Evolutionary conservation across 345 rosid genomes (phyloP).

Genomic region (Euclidium syriacum): DNA sequence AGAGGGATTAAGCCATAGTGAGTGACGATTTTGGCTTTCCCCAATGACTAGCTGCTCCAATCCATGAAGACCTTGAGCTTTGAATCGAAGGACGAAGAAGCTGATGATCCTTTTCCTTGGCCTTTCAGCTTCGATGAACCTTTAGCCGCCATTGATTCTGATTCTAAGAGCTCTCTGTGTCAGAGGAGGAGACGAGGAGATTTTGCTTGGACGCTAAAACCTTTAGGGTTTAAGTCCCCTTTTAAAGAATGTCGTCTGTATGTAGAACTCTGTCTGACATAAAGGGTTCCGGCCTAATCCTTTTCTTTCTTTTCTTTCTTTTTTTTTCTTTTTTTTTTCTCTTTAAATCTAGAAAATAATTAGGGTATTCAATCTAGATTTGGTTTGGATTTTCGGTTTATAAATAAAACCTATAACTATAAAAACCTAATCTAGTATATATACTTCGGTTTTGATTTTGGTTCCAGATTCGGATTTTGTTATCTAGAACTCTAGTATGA

Average conservation of each 20-base stretch:
- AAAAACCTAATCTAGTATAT: too few relatives aligned
- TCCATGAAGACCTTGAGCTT: conserved; percentile 48
- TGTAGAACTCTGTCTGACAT: rapidly evolving
- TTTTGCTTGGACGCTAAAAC: conserved; percentile 7
- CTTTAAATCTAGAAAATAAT: too few relatives aligned
- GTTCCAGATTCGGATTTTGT: too few relatives aligned
- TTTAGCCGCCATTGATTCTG: conserved; percentile 47
- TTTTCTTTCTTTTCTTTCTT: not conserved
- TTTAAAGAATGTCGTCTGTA: conserved; percentile 7
- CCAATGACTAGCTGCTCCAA: conserved; percentile 82
- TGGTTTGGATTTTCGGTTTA: too few relatives aligned
- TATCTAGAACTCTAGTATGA: too few relatives aligned
- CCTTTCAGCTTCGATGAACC: conserved; percentile 44
- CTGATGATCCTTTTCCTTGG: conserved; percentile 40
- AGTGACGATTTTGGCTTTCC: conserved; percentile 76
- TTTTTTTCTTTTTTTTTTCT: not conserved
- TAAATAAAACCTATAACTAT: too few relatives aligned
- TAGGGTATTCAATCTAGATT: too few relatives aligned
- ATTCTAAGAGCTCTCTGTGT: conserved; percentile 13
- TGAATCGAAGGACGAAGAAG: conserved; percentile 29
- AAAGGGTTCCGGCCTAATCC: not conserved
- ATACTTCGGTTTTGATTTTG: too few relatives aligned
- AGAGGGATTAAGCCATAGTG: conserved; percentile 94
- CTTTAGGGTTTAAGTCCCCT: conserved; percentile 24
- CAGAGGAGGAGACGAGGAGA: not conserved